phyloP scores from a whole-genome alignment of 75 land plant genomes.

The Cunninghamia lanceolata region DNA sequence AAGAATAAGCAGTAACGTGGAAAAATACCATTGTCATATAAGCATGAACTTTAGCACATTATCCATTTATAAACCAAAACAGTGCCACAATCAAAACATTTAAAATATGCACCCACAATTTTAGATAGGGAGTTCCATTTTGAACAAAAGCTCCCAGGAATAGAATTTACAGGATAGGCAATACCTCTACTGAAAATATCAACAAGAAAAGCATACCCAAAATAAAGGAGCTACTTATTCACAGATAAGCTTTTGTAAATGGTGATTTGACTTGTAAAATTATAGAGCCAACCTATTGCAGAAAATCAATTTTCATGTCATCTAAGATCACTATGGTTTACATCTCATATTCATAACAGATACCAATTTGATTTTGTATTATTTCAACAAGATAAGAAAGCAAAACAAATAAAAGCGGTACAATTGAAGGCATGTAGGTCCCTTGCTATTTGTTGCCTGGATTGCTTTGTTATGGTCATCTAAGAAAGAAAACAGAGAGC shows the following conservation, averaged over 20 bases:
- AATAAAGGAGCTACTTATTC: neutral
- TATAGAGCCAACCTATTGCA: neutral
- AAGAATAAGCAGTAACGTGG: neutral
- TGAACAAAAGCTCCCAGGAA: neutral
- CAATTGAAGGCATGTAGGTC: no score
- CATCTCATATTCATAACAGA: no score
- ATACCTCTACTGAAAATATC: neutral
- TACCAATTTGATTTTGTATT: no score
- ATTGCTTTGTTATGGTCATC: no score
- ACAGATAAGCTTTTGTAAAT: neutral
- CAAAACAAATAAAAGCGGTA: no score
- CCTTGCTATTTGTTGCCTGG: no score
- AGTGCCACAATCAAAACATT: neutral
- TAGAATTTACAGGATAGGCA: neutral
- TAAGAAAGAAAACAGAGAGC: no score
- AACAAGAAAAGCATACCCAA: neutral
- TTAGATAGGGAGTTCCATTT: neutral
- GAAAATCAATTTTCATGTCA: neutral
- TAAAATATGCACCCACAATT: neutral
- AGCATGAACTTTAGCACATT: neutral
- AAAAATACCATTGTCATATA: neutral
- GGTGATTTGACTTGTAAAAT: neutral
- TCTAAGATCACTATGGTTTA: neutral
- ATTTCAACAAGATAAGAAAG: no score
- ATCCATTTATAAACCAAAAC: neutral